Evolutionary conservation across 352 stramenopile genomes (phyloP).

Genomic region (Phytophthora kernoviae): DNA sequence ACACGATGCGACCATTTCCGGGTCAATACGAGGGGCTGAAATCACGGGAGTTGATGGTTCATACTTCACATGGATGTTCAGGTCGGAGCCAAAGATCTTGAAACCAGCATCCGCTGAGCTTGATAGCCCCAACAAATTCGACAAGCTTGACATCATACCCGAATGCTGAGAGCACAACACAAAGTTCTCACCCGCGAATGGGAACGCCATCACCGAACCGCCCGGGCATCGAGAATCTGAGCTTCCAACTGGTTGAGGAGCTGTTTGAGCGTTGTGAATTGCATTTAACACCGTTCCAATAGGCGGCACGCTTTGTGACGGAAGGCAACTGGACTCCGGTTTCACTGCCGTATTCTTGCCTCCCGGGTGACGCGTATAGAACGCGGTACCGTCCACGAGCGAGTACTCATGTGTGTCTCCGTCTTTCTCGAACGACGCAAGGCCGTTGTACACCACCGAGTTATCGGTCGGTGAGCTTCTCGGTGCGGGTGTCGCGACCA

Average conservation of each 20-base stretch:
- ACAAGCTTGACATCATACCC: conserved; percentile 1
- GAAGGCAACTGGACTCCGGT: conserved; percentile 27
- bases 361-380: conserved; percentile 28
- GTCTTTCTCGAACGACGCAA: conserved; percentile 34
- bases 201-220: conserved; percentile 31
- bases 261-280: conserved; percentile 26
- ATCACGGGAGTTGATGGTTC: conserved; percentile 26
- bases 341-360: background rate
- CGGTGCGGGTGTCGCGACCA: conserved; percentile 36
- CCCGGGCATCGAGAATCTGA: conserved; percentile 19
- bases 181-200: conserved; percentile 50
- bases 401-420: conserved; percentile 37
- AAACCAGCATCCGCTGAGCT: conserved; percentile 37
- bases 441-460: conserved; percentile 40
- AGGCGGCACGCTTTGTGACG: conserved; percentile 29
- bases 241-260: background rate
- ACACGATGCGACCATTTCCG: conserved; percentile 20
- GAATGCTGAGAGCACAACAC: conserved; percentile 34
- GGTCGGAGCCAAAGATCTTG: conserved; percentile 43
- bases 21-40: conserved; percentile 15
- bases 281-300: conserved; percentile 33
- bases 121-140: conserved; percentile 16
- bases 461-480: conserved; percentile 6
- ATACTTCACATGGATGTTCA: conserved; percentile 50
- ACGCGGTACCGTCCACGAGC: conserved; percentile 39